phyloP scores from a whole-genome alignment of 2,329 filamentous ascomycete genomes.

The Hirsutella rhossiliensis region DNA sequence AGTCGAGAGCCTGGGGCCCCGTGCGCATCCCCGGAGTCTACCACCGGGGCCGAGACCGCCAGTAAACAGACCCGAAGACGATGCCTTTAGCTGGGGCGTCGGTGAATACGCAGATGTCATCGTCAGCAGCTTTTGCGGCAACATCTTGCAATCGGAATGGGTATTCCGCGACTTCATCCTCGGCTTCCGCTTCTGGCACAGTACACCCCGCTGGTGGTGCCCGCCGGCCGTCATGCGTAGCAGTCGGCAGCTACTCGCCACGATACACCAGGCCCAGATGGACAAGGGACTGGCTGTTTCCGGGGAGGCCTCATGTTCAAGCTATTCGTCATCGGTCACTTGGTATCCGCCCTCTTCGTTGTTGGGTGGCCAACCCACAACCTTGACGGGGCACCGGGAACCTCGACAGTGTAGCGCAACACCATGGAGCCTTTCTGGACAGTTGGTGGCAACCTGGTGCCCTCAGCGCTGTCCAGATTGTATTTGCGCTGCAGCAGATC shows the following conservation, averaged over 20 bases:
- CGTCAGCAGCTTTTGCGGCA: constrained; percentile 16
- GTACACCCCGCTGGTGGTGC: constrained; percentile 20
- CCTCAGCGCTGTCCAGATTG: too few relatives aligned
- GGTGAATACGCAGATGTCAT: constrained; percentile 21
- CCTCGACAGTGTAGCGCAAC: too few relatives aligned
- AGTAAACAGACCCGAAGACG: constrained; percentile 9
- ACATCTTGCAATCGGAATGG: constrained; percentile 15
- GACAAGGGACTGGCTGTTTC: constrained; percentile 16
- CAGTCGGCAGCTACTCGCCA: constrained; percentile 17
- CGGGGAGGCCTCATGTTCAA: too few relatives aligned
- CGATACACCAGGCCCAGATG: constrained; percentile 19
- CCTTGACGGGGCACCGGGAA: too few relatives aligned
- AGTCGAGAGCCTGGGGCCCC: constrained; percentile 18
- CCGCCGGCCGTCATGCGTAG: constrained; percentile 22
- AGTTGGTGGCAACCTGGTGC: too few relatives aligned
- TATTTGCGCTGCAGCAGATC: too few relatives aligned
- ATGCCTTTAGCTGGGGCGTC: constrained; percentile 18
- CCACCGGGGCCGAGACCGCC: constrained; percentile 18
- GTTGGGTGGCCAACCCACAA: too few relatives aligned
- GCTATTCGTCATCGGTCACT: too few relatives aligned
- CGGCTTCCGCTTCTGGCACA: constrained; percentile 12
- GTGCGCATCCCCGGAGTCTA: constrained; percentile 13
- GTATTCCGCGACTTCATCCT: constrained; percentile 18
- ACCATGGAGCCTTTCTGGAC: too few relatives aligned
- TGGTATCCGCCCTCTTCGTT: too few relatives aligned